These are phyloP conservation scores for Chlamydomonas urium DNA, from an alignment of 139 green algal species.

Conservation along the genomic window DNA sequence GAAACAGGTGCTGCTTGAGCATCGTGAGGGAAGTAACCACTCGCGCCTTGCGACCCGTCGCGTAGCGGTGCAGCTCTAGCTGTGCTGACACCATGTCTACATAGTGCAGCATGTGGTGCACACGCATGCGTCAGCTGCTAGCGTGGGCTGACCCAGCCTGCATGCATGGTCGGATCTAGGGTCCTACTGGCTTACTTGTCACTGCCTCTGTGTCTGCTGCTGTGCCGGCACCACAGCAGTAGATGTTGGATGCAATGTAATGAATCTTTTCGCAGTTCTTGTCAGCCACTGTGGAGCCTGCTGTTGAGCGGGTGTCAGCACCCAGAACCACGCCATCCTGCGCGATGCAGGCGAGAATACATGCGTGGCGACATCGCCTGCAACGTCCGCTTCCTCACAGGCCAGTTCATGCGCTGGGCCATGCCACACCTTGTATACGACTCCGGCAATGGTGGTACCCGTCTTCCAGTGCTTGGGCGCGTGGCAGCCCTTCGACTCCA, in stretches of 20 bases:
- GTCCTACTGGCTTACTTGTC: conserved; percentile 85
- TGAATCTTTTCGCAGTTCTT: conserved; percentile 99
- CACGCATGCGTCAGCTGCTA: too few species aligned
- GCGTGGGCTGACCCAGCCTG: too few species aligned
- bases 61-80: conserved; percentile 89
- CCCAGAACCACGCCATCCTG: conserved; percentile 97
- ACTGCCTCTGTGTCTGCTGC: conserved; percentile 96
- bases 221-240: conserved; percentile 96
- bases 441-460: conserved; percentile 93
- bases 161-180: too few species aligned
- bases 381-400: too few species aligned
- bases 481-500: conserved; percentile 69
- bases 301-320: conserved; percentile 94
- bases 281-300: conserved; percentile 93
- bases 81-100: conserved; percentile 89
- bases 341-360: too few species aligned
- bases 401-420: too few species aligned
- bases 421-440: conserved; percentile 88
- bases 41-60: conserved; percentile 71
- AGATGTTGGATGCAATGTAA: conserved; percentile 97
- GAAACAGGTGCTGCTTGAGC: conserved; percentile 96
- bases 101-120: too few species aligned
- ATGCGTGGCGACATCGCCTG: too few species aligned
- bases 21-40: conserved; percentile 93
- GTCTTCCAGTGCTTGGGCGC: conserved; percentile 82